These are phyloP conservation scores for Monosporascus sp. DNA, from an alignment of 2,329 filamentous ascomycete genomes.

Conservation along the genomic window DNA sequence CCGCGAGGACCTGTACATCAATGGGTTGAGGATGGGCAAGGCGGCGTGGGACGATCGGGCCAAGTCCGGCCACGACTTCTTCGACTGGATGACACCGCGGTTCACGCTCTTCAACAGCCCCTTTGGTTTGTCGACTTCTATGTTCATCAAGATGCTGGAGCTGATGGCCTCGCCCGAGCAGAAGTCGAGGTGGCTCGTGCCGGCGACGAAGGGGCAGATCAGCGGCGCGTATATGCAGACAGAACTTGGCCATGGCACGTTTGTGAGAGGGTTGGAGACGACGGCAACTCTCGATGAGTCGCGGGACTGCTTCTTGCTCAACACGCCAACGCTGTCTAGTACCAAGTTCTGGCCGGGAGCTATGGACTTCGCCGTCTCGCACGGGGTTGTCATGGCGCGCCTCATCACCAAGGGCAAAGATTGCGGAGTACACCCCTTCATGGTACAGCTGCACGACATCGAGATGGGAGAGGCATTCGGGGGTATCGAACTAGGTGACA, in stretches of 20 bases:
- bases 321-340: slow-evolving; percentile 21
- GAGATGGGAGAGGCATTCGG: slow-evolving; percentile 18
- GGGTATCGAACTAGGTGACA: slow-evolving; percentile 24
- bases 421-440: slow-evolving; percentile 25
- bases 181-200: slow-evolving; percentile 9
- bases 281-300: slow-evolving; percentile 24
- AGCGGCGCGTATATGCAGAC: slow-evolving; percentile 27
- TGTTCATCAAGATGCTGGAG: slow-evolving; percentile 13
- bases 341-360: slow-evolving; percentile 29
- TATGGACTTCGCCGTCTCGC: slow-evolving; percentile 21
- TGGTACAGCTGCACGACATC: slow-evolving; percentile 24
- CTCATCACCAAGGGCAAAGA: slow-evolving; percentile 22
- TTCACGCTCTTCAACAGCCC: slow-evolving; percentile 12
- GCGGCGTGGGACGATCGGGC: slow-evolving; percentile 20
- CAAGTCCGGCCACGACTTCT: slow-evolving; percentile 17
- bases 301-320: slow-evolving; percentile 25
- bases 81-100: slow-evolving; percentile 11
- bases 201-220: slow-evolving; percentile 14
- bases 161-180: slow-evolving; percentile 4
- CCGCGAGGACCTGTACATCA: slow-evolving; percentile 19
- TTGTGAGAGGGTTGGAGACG: slow-evolving; percentile 26
- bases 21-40: slow-evolving; percentile 20
- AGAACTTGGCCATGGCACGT: slow-evolving; percentile 28
- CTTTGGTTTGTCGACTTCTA: slow-evolving; percentile 11
- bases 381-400: slow-evolving; percentile 25